These are phyloP conservation scores for Jamesozyma spencerorum DNA, from an alignment of 805 yeast species.

Conservation along the genomic window DNA sequence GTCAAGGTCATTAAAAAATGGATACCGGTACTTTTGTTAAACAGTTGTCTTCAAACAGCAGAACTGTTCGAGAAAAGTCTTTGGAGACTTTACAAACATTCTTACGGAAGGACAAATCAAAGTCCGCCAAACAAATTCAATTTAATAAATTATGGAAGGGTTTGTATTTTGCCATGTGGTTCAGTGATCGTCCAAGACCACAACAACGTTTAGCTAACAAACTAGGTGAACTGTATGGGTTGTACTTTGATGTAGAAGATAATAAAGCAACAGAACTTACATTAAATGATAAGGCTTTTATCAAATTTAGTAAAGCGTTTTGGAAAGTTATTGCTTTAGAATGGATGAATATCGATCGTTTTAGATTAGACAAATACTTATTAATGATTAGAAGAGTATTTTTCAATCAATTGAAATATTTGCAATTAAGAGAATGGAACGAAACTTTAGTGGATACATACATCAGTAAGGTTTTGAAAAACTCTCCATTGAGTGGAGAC, in stretches of 20 bases:
- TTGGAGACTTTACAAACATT: conserved; percentile 53
- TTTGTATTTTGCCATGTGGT: conserved; percentile 93
- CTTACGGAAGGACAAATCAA: conserved; percentile 38
- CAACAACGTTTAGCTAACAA: conserved; percentile 77
- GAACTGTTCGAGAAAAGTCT: conserved; percentile 66
- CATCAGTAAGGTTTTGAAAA: conserved; percentile 34
- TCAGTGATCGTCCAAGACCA: conserved; percentile 84
- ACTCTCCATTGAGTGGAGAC: conserved; percentile 49
- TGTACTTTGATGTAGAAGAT: conserved; percentile 28
- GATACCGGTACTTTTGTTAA: conserved; percentile 53
- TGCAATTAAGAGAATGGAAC: conserved; percentile 49
- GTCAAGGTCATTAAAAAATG: conserved; percentile 11
- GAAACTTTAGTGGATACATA: conserved; percentile 37
- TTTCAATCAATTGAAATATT: conserved; percentile 51
- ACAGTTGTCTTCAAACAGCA: conserved; percentile 71
- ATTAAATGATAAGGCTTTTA: conserved; percentile 30
- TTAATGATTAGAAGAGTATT: conserved; percentile 71
- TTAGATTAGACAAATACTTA: conserved; percentile 80
- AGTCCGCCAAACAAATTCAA: conserved; percentile 40
- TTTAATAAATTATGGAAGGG: conserved; percentile 91
- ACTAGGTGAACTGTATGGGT: conserved; percentile 42
- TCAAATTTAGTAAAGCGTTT: conserved; percentile 58
- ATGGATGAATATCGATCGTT: conserved; percentile 76
- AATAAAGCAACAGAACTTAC: conserved; percentile 11
- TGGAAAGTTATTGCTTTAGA: conserved; percentile 73